Evolutionary conservation across 495 filamentous ascomycete species (phyloP).

Genomic region (Neurospora tetrasperma): DNA sequence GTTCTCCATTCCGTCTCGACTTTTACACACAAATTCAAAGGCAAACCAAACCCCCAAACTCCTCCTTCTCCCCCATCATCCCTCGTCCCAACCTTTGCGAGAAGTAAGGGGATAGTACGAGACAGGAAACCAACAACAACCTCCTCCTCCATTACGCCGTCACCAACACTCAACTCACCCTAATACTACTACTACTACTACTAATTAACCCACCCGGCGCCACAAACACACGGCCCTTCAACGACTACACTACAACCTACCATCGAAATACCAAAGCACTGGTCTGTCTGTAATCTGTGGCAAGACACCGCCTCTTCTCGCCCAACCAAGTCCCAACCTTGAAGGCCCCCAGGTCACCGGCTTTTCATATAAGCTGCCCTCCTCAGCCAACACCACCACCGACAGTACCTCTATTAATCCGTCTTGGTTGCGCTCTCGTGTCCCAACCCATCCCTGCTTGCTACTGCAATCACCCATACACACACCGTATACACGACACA

Average conservation of each 20-base stretch:
- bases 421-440: neutral
- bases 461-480: constrained; percentile 7
- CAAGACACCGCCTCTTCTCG: neutral
- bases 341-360: neutral
- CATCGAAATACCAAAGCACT: neutral
- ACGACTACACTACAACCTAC: neutral
- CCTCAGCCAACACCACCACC: constrained; percentile 2
- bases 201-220: neutral
- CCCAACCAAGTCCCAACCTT: neutral
- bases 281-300: neutral
- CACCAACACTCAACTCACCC: neutral
- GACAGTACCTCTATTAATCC: neutral
- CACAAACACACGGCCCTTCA: neutral
- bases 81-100: neutral
- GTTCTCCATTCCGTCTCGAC: neutral
- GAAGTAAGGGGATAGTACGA: neutral
- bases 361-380: neutral
- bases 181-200: neutral
- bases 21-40: neutral
- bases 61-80: neutral
- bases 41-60: neutral
- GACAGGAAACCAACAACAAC: neutral
- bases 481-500: neutral
- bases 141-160: neutral
- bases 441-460: constrained; percentile 1